Percentiles rank a stretch among this genome's conserved stretches.
phyloP scores from a whole-genome alignment of 2,329 filamentous ascomycete species.

The Hypoxylon sp. region DNA sequence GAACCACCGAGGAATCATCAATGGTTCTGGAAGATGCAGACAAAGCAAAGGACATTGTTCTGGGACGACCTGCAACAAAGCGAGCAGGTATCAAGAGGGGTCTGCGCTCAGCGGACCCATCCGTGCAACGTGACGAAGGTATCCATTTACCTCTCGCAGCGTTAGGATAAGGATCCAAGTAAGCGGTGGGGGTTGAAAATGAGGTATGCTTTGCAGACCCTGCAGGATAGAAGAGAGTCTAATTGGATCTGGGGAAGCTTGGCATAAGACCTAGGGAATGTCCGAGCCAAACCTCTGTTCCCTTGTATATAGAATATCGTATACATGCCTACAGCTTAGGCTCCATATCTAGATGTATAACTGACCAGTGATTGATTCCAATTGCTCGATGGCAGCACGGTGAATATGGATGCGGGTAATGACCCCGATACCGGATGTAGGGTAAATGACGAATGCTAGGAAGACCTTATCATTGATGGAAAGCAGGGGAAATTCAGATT shows the following conservation, averaged over 20 bases:
- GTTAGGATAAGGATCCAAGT: conserved; percentile 33
- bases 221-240: conserved; percentile 30
- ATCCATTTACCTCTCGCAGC: conserved; percentile 15
- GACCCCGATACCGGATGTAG: conserved; percentile 32
- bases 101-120: conserved; percentile 14
- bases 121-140: conserved; percentile 24
- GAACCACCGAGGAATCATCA: conserved; percentile 13
- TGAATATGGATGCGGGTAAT: conserved; percentile 3
- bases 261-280: conserved; percentile 34
- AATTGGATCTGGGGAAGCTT: conserved; percentile 40
- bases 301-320: conserved; percentile 33
- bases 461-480: neutral
- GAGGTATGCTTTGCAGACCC: conserved; percentile 27
- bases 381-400: conserved; percentile 3
- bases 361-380: conserved; percentile 12
- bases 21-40: conserved; percentile 2
- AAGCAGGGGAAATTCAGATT: neutral
- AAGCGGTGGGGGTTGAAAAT: conserved; percentile 29
- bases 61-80: conserved; percentile 7
- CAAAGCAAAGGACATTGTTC: conserved; percentile 10
- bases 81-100: conserved; percentile 16
- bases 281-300: conserved; percentile 29
- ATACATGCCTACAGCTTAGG: conserved; percentile 28
- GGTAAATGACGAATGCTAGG: neutral
- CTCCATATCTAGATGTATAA: conserved; percentile 22